phyloP scores from a whole-genome alignment of 2,329 filamentous ascomycete genomes.

The Aureobasidium pullulans region DNA sequence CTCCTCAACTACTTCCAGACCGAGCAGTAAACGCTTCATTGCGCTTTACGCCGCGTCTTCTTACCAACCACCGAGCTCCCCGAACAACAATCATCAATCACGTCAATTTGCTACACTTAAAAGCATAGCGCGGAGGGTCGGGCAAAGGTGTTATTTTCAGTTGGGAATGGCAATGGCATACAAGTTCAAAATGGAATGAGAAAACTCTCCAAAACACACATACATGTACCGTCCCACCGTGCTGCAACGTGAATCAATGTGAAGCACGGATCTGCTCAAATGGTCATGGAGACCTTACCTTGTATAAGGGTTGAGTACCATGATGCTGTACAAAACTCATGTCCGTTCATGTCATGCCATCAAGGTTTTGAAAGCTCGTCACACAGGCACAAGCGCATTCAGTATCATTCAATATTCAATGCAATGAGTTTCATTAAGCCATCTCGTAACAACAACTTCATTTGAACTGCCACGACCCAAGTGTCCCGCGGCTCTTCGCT shows the following conservation, averaged over 20 bases:
- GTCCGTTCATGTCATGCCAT: not conserved
- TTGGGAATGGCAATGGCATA: constrained; percentile 4
- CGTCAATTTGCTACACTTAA: not conserved
- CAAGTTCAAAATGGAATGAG: constrained; percentile 11
- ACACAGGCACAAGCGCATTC: no score
- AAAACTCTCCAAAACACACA: not conserved
- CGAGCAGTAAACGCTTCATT: constrained; percentile 40
- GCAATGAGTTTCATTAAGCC: not conserved
- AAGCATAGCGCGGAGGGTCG: not conserved
- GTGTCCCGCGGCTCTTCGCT: constrained; percentile 28
- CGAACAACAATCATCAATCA: constrained; percentile 1
- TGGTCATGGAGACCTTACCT: no score
- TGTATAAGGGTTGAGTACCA: no score
- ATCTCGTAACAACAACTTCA: constrained; percentile 15
- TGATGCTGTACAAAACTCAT: not conserved
- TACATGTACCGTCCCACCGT: no score
- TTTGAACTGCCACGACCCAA: constrained; percentile 33
- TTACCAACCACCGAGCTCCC: not conserved
- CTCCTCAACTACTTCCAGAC: constrained; percentile 99
- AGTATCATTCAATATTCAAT: no score
- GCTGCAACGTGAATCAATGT: not conserved
- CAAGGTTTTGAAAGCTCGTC: no score
- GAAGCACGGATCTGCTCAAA: no score
- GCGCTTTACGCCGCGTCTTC: constrained; percentile 5
- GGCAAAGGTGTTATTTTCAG: not conserved